Percentiles rank a stretch among this genome's conserved stretches.
Evolutionary conservation across 306 rosid genomes (phyloP).

Genomic region (Quercus suber): DNA sequence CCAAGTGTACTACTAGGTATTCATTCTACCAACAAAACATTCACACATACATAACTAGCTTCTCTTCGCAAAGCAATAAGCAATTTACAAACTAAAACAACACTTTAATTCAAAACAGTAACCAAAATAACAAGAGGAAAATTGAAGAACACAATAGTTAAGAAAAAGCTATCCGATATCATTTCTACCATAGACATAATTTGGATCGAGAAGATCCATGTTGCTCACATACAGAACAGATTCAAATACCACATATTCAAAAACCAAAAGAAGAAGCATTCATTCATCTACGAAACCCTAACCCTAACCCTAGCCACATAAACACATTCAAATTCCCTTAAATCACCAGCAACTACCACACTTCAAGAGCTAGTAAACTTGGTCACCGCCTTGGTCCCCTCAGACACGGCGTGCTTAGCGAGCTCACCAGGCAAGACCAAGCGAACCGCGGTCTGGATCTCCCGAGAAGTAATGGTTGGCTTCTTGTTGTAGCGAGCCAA

Average conservation of each 20-base stretch:
- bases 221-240: constrained; percentile 6
- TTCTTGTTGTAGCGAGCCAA: constrained; percentile 79
- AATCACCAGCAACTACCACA: not conserved
- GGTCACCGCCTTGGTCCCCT: constrained; percentile 76
- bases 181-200: constrained; percentile 11
- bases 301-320: constrained; percentile 4
- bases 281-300: not conserved
- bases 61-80: too few species aligned
- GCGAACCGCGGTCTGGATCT: constrained; percentile 74
- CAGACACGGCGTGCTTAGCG: constrained; percentile 71
- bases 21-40: too few species aligned
- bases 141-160: not conserved
- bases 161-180: not conserved
- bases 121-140: not conserved
- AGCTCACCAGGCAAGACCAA: constrained; percentile 68
- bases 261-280: not conserved
- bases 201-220: not conserved
- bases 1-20: too few species aligned
- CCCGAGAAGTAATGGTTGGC: constrained; percentile 70
- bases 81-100: too few species aligned
- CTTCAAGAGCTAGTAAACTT: constrained; percentile 54
- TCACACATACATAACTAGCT: too few species aligned
- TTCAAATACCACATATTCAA: not conserved
- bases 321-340: not conserved
- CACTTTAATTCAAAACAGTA: too few species aligned